Evolutionary conservation across 768 basidiomycete genomes (phyloP), one percentile per base, ranked within the genome.

Genomic region (Suillus clintonianus): DNA sequence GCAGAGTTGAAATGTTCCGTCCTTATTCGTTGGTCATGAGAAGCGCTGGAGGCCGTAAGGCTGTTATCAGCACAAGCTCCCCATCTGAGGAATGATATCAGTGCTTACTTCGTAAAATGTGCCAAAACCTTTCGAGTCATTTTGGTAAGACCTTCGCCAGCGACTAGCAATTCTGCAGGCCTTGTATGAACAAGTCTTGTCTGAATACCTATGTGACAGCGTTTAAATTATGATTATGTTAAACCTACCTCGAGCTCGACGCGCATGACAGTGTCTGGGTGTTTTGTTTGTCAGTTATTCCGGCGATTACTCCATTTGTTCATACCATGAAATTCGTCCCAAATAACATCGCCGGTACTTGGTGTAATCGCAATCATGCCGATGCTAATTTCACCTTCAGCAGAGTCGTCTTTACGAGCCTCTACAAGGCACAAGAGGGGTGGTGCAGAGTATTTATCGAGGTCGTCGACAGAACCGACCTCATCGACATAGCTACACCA

Each of bases 341-440:
- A 99, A 3, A 94, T 79, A 3, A 99, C 90, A 67, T 97, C 96
- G 1, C 97, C 97, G 0, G 95, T 97, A 54, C 88, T 88, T 1
- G 95, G 93, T 62, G 88, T 87, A 17, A 97, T 87, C 17, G 86
- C 85, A 39, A 98, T 82, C 76, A 98, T 80, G 9, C 89, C 89
- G 45, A 98, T 82, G 1, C 69, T 77, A 5, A 86, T 83, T 58
- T 82, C 69, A 5, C 69, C 74, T 30, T 67, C 71, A 17, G 55
- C 59, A 36, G 57, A 34, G 32, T 59, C 59, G 2, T 74, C 32
- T 68, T 66, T 36, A 2, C 64, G 56, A 42, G 62, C 55, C 68
- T 95, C 90, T 53, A 91, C 88, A 22, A 98, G 69, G 56, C 94
- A 85, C 70, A 95, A 86, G 51, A 97, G 81, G 15, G 84, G 85